Percentiles rank a stretch among this genome's conserved stretches.
phyloP scores from a whole-genome alignment of 768 basidiomycete genomes.

The Lyophyllum atratum region DNA sequence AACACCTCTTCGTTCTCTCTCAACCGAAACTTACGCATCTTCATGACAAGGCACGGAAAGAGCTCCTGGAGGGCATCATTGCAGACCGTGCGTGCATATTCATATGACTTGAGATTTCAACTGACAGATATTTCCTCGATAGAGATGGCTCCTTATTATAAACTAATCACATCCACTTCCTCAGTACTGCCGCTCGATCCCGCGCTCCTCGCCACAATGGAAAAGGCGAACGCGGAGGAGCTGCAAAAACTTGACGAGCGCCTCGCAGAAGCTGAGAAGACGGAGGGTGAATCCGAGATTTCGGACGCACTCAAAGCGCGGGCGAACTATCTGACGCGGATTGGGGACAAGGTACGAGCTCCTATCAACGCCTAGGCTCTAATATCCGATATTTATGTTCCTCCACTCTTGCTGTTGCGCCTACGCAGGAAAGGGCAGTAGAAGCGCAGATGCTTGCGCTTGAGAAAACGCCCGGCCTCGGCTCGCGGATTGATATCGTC shows the following conservation, averaged over 20 bases:
- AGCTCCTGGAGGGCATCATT: constrained; percentile 73
- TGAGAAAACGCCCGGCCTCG: constrained; percentile 90
- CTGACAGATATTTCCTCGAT: background rate
- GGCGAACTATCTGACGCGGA: constrained; percentile 84
- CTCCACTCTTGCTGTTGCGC: background rate
- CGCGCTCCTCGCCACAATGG: constrained; percentile 55
- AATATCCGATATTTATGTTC: background rate
- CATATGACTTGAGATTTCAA: background rate
- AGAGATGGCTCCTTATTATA: constrained; percentile 93
- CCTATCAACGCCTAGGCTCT: background rate
- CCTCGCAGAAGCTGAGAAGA: constrained; percentile 84
- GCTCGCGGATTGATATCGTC: constrained; percentile 90
- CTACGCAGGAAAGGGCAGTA: constrained; percentile 70
- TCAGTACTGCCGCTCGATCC: constrained; percentile 50
- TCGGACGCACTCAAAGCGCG: constrained; percentile 82
- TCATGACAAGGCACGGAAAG: constrained; percentile 65
- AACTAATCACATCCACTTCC: constrained; percentile 52
- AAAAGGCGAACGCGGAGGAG: constrained; percentile 70
- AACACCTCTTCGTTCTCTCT: constrained; percentile 76
- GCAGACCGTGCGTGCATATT: constrained; percentile 64
- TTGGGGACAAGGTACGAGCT: constrained; percentile 74
- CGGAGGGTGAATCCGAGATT: constrained; percentile 92
- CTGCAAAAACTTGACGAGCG: constrained; percentile 76
- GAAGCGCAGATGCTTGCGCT: constrained; percentile 82
- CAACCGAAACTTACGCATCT: constrained; percentile 59